Evolutionary conservation across 2,329 filamentous ascomycete genomes (phyloP).

Genomic region (Cladosporium velox): DNA sequence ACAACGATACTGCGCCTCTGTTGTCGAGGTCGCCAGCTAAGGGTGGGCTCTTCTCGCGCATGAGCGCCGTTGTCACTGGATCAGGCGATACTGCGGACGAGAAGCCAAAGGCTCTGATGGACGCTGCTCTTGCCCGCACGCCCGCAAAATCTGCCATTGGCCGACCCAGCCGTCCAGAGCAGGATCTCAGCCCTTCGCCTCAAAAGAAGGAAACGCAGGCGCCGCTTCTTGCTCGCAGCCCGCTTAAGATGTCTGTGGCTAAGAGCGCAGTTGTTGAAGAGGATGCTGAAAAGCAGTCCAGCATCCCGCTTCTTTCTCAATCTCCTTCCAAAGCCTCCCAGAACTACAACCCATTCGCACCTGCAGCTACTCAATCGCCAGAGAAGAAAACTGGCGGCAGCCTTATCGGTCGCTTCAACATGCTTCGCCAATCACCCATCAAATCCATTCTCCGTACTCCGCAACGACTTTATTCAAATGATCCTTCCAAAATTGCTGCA

Average conservation of each 20-base stretch:
- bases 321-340: slow-evolving; percentile 36
- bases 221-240: slow-evolving; percentile 34
- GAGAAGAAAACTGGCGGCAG: slow-evolving; percentile 38
- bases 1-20: slow-evolving; percentile 27
- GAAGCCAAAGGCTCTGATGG: slow-evolving; percentile 26
- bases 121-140: slow-evolving; percentile 30
- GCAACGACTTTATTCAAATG: slow-evolving; percentile 60
- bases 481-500: slow-evolving; percentile 60
- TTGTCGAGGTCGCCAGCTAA: slow-evolving; percentile 32
- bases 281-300: slow-evolving; percentile 22
- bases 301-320: slow-evolving; percentile 36
- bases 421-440: slow-evolving; percentile 56
- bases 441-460: slow-evolving; percentile 66
- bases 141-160: slow-evolving; percentile 26
- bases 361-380: slow-evolving; percentile 35
- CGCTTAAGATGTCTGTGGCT: slow-evolving; percentile 30
- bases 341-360: slow-evolving; percentile 23
- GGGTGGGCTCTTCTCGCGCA: slow-evolving; percentile 8
- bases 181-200: slow-evolving; percentile 17
- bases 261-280: slow-evolving; percentile 27
- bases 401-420: slow-evolving; percentile 45
- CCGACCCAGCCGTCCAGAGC: neutral
- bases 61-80: neutral
- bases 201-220: slow-evolving; percentile 20
- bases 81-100: slow-evolving; percentile 8